Base-by-base conservation (phyloP, 139 green algal genomes). In the Pleodorina starrii region DNA sequence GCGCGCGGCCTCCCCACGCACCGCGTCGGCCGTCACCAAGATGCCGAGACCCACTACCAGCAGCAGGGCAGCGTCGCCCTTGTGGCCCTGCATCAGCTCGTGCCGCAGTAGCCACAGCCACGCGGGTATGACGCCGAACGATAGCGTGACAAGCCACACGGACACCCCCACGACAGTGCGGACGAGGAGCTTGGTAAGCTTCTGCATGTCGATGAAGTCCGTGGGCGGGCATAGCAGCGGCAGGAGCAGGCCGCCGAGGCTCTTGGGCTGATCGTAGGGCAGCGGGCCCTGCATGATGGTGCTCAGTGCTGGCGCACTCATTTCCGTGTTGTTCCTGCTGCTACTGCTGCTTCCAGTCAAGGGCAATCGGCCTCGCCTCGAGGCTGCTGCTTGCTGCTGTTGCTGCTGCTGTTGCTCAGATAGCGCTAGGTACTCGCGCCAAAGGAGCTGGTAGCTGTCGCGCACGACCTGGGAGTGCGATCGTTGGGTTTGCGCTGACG, bases 81-180 rank as follows among this genome's bases (percentile, higher is more conserved):
- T 43, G 84, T 89, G 69, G 0, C 59, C 69, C 4, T 81, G 23
- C n/a, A 60, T 1, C 0, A 38, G 2, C 44, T 88, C 82, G 51
- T 82, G 84, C 1, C 84, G 84, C 4, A 73, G 11, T 5, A 83
- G 68, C 84, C 84, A 89, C 29, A 89, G 46, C 84, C 68, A 82
- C 2, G 16, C 48, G 9, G 84, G 84, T 1, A 89, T 17, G n/a
- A 74, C 4, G 0, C 42, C 11, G 48, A 82, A 73, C 25, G 48
- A 59, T 5, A 82, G 12, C 48, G 48, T 36, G 0, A 82, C 1
- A 0, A 89, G 5, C n/a, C 60, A 40, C 7, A 2, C 19, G 12
- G 48, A 73, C 10, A 44, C 29, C 1, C n/a, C 3, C 0, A 59
- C 0, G 36, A 83, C 35, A 16, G 17, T 29, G 1, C 29, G 36